phyloP scores from a whole-genome alignment of 169 alveolate species.

The Hepatocystis sp. region DNA sequence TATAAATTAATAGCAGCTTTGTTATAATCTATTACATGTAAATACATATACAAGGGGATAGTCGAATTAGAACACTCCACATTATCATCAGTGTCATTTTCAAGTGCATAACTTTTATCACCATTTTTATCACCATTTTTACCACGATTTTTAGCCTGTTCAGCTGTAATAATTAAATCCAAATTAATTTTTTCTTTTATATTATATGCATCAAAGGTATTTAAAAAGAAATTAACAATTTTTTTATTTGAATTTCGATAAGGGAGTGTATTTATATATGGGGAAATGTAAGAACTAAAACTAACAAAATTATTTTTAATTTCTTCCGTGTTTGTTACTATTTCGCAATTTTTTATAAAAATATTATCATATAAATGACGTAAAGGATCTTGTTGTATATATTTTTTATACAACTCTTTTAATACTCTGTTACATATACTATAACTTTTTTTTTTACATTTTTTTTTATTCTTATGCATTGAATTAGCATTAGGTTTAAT shows the following conservation, averaged over 20 bases:
- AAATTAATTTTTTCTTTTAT: too few species aligned
- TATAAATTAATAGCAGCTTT: slow-evolving; percentile 72
- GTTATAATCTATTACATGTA: slow-evolving; percentile 69
- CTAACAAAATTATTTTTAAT: neutral
- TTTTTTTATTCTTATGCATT: neutral
- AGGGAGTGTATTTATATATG: slow-evolving; percentile 6
- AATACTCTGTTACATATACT: slow-evolving; percentile 50
- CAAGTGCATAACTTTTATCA: too few species aligned
- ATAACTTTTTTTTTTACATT: slow-evolving; percentile 27
- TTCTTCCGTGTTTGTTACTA: neutral
- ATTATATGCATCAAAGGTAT: slow-evolving; percentile 44
- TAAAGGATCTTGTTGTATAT: slow-evolving; percentile 40
- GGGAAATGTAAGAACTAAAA: neutral
- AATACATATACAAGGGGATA: slow-evolving; percentile 44
- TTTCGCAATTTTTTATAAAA: slow-evolving; percentile 23
- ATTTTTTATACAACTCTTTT: slow-evolving; percentile 19
- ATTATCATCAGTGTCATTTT: too few species aligned
- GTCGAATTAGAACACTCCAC: too few species aligned
- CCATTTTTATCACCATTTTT: neutral
- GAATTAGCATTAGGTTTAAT: neutral
- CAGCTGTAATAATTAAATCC: too few species aligned
- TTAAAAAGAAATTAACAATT: slow-evolving; percentile 43
- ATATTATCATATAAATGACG: slow-evolving; percentile 35
- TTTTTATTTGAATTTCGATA: slow-evolving; percentile 10
- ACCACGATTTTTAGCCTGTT: too few species aligned